phyloP scores from a whole-genome alignment of 441 rosid species.

The Populus tomentosa region DNA sequence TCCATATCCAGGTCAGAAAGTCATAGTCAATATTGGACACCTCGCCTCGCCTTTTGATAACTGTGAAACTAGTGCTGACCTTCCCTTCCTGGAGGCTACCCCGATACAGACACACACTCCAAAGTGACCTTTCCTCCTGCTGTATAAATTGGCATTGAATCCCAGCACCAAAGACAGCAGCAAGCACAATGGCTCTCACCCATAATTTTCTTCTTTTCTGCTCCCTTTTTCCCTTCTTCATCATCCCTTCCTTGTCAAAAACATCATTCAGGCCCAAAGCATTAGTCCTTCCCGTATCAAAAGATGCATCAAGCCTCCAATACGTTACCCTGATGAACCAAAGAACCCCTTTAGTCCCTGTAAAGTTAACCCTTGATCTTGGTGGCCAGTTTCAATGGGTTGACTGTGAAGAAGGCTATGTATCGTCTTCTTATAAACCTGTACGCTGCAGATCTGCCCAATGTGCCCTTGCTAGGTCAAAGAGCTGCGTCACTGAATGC shows the following conservation, averaged over 20 bases:
- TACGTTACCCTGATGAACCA: conserved; percentile 47
- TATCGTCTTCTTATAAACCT: conserved; percentile 52
- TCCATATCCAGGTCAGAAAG: not conserved
- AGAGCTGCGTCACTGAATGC: conserved; percentile 30
- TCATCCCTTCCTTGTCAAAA: not conserved
- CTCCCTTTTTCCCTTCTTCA: conserved; percentile 5
- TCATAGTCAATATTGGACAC: not conserved
- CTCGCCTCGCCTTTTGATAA: not conserved
- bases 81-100: not conserved
- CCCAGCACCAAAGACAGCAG: conserved; percentile 12
- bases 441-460: conserved; percentile 41
- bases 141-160: not conserved
- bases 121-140: not conserved
- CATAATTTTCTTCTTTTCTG: not conserved
- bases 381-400: conserved; percentile 57
- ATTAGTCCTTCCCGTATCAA: conserved; percentile 50
- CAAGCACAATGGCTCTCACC: conserved; percentile 10
- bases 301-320: conserved; percentile 52
- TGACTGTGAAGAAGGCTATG: conserved; percentile 49
- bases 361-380: conserved; percentile 46
- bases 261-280: conserved; percentile 53
- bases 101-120: not conserved
- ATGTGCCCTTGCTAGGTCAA: conserved; percentile 37
- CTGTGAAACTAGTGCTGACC: not conserved
- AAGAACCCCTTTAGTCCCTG: conserved; percentile 59